phyloP scores from a whole-genome alignment of 2,329 filamentous ascomycete genomes.

The Chalara sp. region DNA sequence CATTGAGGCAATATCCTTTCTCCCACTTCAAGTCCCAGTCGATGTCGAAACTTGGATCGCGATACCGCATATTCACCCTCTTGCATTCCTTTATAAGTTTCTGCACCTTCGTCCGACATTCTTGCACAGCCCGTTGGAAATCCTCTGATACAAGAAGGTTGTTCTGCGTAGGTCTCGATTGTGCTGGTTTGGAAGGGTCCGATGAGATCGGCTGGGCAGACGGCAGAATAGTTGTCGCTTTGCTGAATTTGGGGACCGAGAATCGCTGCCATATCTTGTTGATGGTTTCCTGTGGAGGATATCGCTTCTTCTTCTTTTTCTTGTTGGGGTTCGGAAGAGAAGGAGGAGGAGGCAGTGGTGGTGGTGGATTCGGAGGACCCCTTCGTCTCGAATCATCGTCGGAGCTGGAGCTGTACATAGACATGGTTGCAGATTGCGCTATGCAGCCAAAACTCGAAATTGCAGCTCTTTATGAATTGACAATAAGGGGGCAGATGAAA shows the following conservation, averaged over 20 bases:
- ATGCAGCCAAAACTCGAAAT: too few relatives aligned
- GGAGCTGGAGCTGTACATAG: background rate
- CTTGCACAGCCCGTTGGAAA: slow-evolving; percentile 63
- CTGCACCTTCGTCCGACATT: slow-evolving; percentile 58
- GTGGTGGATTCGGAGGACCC: background rate
- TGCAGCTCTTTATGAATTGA: too few relatives aligned
- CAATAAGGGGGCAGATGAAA: too few relatives aligned
- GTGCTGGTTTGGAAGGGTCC: slow-evolving; percentile 7
- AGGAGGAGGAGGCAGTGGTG: slow-evolving; percentile 6
- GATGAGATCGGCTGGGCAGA: background rate
- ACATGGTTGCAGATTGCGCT: background rate
- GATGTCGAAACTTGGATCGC: slow-evolving; percentile 71
- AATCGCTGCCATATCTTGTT: slow-evolving; percentile 61
- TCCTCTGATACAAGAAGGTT: slow-evolving; percentile 55
- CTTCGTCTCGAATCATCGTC: background rate
- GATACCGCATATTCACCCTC: slow-evolving; percentile 76
- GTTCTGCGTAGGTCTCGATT: slow-evolving; percentile 40
- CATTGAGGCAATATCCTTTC: slow-evolving; percentile 27
- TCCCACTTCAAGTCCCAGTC: slow-evolving; percentile 47
- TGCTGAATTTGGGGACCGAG: slow-evolving; percentile 54
- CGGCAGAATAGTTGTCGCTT: slow-evolving; percentile 58
- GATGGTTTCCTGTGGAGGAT: slow-evolving; percentile 58
- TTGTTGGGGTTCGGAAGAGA: slow-evolving; percentile 23
- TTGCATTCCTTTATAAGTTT: slow-evolving; percentile 60
- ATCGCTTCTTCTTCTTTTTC: slow-evolving; percentile 52